Evolutionary conservation across 495 filamentous ascomycete genomes (phyloP).

Genomic region (Talaromyces proteolyticus): DNA sequence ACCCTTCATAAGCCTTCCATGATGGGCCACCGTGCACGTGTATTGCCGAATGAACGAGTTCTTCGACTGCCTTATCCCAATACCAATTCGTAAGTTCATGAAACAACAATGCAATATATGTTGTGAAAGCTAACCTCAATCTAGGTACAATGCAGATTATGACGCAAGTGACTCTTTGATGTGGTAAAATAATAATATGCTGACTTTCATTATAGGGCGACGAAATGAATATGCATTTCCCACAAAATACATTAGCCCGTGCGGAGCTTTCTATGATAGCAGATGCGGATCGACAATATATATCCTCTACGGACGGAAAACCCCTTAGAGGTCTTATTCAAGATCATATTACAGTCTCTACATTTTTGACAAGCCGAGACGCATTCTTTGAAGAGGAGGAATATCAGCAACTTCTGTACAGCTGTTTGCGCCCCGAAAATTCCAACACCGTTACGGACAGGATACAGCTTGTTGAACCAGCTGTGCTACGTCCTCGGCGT

Average conservation of each 20-base stretch:
- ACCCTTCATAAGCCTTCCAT: conserved; percentile 99
- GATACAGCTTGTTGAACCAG: conserved; percentile 73
- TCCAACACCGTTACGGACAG: conserved; percentile 66
- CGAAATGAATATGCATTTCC: conserved; percentile 99
- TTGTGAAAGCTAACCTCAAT: too few species aligned
- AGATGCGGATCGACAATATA: conserved; percentile 95
- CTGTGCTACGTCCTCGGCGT: conserved; percentile 71
- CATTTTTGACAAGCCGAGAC: conserved; percentile 85
- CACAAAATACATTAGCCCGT: conserved; percentile 90
- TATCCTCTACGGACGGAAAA: conserved; percentile 89
- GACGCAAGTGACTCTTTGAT: too few species aligned
- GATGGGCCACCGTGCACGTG: conserved; percentile 93
- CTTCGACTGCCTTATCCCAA: conserved; percentile 99
- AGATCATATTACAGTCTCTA: conserved; percentile 94
- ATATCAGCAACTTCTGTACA: conserved; percentile 89
- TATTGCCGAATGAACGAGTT: conserved; percentile 89
- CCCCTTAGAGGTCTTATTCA: conserved; percentile 96
- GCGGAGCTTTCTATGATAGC: conserved; percentile 88
- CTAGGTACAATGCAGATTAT: conserved; percentile 99
- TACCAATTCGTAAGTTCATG: conserved; percentile 91
- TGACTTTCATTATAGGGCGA: too few species aligned
- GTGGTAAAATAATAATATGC: too few species aligned
- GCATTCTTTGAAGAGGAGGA: conserved; percentile 86
- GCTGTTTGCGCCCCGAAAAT: conserved; percentile 81
- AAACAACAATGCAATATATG: too few species aligned